Percentiles rank a stretch among this genome's conserved stretches.
These are phyloP conservation scores for Osmanthus fragrans DNA, from an alignment of 257 asterid species.

Conservation along the genomic window DNA sequence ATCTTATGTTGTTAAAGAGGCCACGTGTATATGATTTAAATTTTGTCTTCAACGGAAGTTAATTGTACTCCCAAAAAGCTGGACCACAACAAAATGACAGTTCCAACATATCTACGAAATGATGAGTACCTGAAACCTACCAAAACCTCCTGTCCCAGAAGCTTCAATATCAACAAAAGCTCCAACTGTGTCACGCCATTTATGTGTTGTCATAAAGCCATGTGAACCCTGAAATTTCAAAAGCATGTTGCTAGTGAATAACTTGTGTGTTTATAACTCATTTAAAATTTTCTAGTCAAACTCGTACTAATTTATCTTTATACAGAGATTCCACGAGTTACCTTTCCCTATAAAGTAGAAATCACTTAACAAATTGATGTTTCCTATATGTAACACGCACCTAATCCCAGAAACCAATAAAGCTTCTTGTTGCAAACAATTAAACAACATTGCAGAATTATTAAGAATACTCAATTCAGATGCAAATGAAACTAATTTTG, in stretches of 20 bases:
- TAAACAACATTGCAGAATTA: not conserved
- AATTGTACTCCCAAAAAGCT: not conserved
- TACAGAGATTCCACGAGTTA: not conserved
- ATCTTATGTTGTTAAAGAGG: not conserved
- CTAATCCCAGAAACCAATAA: constrained; percentile 1
- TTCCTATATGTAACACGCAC: not conserved
- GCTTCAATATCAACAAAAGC: constrained; percentile 92
- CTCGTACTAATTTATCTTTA: constrained; percentile 5
- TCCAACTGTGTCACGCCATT: constrained; percentile 88
- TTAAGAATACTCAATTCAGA: not conserved
- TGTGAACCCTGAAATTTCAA: constrained; percentile 80
- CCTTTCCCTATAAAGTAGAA: constrained; percentile 10
- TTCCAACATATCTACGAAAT: constrained; percentile 18
- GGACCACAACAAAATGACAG: constrained; percentile 14
- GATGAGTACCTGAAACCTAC: constrained; percentile 42
- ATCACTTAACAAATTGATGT: constrained; percentile 1
- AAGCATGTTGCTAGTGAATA: constrained; percentile 21
- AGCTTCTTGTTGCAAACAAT: not conserved
- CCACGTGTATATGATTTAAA: not conserved
- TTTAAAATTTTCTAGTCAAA: not conserved
- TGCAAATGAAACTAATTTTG: not conserved
- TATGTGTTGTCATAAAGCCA: constrained; percentile 94
- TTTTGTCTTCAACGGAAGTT: not conserved
- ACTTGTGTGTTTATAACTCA: constrained; percentile 3
- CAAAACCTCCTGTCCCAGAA: constrained; percentile 95